A percentile compares a stretch with the other conserved stretches of the same genome.
These are phyloP conservation scores for Isoetes engelmannii DNA, from an alignment of 83 land plant species.

Conservation along the genomic window DNA sequence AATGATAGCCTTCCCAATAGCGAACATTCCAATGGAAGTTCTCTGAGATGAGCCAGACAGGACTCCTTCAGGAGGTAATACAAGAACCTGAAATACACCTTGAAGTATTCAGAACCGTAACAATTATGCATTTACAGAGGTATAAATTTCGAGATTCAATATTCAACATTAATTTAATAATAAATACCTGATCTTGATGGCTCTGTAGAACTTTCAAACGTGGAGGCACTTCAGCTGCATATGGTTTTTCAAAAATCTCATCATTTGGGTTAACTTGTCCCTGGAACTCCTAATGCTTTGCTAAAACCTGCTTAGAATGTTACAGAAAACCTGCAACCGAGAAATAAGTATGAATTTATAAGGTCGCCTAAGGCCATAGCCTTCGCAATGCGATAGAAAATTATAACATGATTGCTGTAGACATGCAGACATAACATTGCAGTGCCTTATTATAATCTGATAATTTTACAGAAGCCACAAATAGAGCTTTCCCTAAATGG, in stretches of 20 bases:
- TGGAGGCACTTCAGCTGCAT: slow-evolving; percentile 43
- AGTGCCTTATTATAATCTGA: too few species aligned
- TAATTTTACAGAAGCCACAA: too few species aligned
- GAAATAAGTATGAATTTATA: too few species aligned
- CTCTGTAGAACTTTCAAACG: slow-evolving; percentile 47
- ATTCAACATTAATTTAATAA: too few species aligned
- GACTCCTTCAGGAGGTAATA: slow-evolving; percentile 59
- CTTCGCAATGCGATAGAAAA: too few species aligned
- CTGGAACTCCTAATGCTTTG: background rate
- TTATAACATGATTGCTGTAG: too few species aligned
- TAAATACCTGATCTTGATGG: slow-evolving; percentile 73
- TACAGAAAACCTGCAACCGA: too few species aligned
- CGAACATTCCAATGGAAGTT: slow-evolving; percentile 66
- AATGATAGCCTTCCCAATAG: slow-evolving; percentile 19
- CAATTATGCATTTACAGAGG: too few species aligned
- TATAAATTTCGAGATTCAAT: too few species aligned
- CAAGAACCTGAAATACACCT: slow-evolving; percentile 40
- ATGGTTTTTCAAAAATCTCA: slow-evolving; percentile 23
- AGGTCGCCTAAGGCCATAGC: too few species aligned
- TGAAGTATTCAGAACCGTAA: background rate
- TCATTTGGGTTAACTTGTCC: slow-evolving; percentile 27
- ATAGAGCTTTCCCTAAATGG: too few species aligned
- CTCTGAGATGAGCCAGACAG: slow-evolving; percentile 62
- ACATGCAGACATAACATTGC: too few species aligned
- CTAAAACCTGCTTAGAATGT: background rate